Conservation (phyloP, 2,329 filamentous ascomycete genomes). For the Didymella lethalis region DNA sequence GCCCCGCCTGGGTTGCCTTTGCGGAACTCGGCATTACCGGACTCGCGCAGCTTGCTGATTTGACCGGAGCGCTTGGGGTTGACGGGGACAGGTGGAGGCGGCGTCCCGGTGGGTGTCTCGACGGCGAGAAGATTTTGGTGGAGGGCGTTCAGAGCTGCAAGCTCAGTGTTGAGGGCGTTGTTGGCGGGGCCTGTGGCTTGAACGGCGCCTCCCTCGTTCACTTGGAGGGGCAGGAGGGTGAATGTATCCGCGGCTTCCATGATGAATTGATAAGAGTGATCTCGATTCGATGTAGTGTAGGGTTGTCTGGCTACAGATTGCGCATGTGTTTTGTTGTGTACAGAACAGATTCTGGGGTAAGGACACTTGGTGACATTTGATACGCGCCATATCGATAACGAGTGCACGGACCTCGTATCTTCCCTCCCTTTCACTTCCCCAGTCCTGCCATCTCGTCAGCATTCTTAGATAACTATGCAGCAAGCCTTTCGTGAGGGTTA, state of each 20-base stretch:
- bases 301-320: background rate
- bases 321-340: background rate
- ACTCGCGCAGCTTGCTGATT: constrained; percentile 89
- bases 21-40: constrained; percentile 82
- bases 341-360: constrained; percentile 9
- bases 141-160: constrained; percentile 78
- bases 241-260: constrained; percentile 68
- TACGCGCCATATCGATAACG: constrained; percentile 17
- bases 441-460: too few relatives aligned
- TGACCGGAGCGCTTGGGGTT: constrained; percentile 91
- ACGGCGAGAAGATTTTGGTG: constrained; percentile 77
- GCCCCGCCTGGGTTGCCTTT: constrained; percentile 79
- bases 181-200: constrained; percentile 53
- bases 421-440: background rate
- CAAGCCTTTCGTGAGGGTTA: too few relatives aligned
- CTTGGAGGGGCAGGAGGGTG: constrained; percentile 78
- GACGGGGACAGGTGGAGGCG: constrained; percentile 86
- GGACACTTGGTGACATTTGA: constrained; percentile 24
- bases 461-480: too few relatives aligned
- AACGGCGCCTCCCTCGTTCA: constrained; percentile 85
- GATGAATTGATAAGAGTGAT: constrained; percentile 5
- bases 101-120: constrained; percentile 68
- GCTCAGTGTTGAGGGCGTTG: constrained; percentile 54
- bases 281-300: background rate
- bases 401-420: background rate